Percentiles rank a stretch among this genome's conserved stretches.
Conservation (phyloP, 345 rosid species). For the Dimocarpus longan region DNA sequence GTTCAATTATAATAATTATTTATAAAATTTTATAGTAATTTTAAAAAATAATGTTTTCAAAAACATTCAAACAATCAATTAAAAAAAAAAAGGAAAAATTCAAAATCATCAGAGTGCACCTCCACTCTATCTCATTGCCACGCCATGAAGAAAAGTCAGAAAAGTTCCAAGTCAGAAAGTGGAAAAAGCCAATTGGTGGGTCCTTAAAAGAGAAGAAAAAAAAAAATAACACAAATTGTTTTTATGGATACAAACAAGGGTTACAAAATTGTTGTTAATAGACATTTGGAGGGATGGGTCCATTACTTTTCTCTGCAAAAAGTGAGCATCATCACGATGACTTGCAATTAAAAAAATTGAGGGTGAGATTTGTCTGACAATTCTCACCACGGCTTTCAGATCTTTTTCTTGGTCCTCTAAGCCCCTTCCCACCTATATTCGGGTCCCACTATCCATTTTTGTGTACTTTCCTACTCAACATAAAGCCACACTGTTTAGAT, state of each 20-base stretch:
- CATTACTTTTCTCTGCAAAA: constrained; percentile 16
- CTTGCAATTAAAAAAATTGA: constrained; percentile 8
- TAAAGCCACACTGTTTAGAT: background rate
- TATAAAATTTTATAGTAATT: no score
- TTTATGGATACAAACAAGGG: background rate
- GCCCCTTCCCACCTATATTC: constrained; percentile 6
- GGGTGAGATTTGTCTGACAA: constrained; percentile 23
- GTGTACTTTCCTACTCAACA: no score
- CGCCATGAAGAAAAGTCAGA: constrained; percentile 17
- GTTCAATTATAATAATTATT: no score
- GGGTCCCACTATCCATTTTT: constrained; percentile 4
- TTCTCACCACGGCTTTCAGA: constrained; percentile 9
- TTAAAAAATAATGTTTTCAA: no score
- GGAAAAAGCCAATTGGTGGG: background rate
- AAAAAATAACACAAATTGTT: background rate
- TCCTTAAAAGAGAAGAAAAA: background rate
- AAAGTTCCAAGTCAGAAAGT: background rate
- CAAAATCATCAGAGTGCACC: no score
- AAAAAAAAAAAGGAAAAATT: no score
- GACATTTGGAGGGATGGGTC: background rate
- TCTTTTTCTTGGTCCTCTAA: constrained; percentile 23
- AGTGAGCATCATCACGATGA: constrained; percentile 5
- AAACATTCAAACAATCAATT: no score
- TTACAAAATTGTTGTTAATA: background rate
- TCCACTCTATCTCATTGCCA: background rate